Evolutionary conservation across 2,329 filamentous ascomycete genomes (phyloP).

Genomic region (Calonectria pteridis): DNA sequence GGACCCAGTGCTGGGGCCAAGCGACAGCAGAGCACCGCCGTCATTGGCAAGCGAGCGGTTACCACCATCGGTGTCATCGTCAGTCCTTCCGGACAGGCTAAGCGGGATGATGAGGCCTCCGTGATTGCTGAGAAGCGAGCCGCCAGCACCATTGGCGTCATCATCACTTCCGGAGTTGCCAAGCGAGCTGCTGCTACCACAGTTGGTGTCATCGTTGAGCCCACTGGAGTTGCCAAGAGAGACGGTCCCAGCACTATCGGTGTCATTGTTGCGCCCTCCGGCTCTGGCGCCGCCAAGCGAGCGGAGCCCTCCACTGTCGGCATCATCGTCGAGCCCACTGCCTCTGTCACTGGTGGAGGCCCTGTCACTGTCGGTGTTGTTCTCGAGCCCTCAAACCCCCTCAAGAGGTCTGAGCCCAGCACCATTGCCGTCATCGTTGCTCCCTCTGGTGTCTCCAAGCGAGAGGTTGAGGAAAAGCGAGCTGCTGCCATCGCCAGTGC

Average conservation of each 20-base stretch:
- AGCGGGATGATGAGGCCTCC: not conserved
- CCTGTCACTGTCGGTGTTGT: not conserved
- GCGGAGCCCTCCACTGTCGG: not conserved
- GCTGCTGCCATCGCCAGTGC: not conserved
- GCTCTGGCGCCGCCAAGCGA: not conserved
- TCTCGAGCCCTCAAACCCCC: conserved; percentile 1
- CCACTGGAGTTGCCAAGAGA: not conserved
- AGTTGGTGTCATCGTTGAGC: not conserved
- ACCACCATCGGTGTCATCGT: not conserved
- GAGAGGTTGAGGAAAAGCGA: not conserved
- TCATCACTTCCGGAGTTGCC: not conserved
- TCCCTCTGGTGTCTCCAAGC: not conserved
- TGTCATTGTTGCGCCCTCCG: not conserved
- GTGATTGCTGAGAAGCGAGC: not conserved
- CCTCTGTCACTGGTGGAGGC: not conserved
- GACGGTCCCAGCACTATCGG: not conserved
- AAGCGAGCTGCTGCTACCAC: not conserved
- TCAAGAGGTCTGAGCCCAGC: not conserved
- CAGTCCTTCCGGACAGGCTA: not conserved
- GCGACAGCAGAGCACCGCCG: not conserved
- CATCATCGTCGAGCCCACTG: not conserved
- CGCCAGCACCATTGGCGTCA: not conserved
- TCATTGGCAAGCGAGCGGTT: not conserved
- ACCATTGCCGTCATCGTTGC: not conserved
- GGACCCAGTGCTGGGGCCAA: not conserved